phyloP scores from a whole-genome alignment of 129 eudicot species.

The Lonicera japonica region DNA sequence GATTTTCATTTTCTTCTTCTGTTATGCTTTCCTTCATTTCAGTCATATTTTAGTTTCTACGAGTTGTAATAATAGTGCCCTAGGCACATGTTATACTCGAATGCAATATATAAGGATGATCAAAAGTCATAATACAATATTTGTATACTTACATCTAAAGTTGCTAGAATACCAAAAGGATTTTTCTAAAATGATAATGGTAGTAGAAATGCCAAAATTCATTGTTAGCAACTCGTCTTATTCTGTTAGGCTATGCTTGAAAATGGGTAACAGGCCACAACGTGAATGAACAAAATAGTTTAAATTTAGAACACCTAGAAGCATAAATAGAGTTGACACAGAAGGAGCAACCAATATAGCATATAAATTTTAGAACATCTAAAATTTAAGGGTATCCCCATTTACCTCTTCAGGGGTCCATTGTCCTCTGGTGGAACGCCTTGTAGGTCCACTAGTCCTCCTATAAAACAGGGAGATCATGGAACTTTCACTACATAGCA shows the following conservation, averaged over 20 bases:
- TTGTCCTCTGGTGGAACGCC: constrained; percentile 88
- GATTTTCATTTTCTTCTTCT: no score
- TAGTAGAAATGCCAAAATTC: no score
- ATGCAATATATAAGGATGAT: no score
- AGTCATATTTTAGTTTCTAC: no score
- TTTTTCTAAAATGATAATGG: no score
- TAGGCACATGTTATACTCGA: no score
- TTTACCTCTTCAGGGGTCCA: constrained; percentile 86
- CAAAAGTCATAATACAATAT: no score
- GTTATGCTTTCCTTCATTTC: no score
- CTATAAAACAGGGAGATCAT: constrained; percentile 23
- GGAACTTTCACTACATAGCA: neutral
- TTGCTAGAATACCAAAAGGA: no score
- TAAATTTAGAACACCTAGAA: neutral
- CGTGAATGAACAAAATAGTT: neutral
- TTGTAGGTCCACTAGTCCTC: constrained; percentile 77
- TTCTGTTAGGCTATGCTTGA: neutral
- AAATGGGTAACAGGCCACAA: neutral
- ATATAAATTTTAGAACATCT: neutral
- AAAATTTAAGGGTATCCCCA: constrained; percentile 5
- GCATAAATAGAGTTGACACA: neutral
- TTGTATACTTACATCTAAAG: no score
- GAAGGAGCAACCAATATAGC: neutral
- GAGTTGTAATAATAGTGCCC: no score
- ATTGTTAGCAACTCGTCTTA: neutral